A percentile compares a stretch with the other conserved stretches of the same genome.
These are phyloP conservation scores for Eremochloa ophiuroides DNA, from an alignment of 176 grass and related monocot genomes.

Conservation along the genomic window DNA sequence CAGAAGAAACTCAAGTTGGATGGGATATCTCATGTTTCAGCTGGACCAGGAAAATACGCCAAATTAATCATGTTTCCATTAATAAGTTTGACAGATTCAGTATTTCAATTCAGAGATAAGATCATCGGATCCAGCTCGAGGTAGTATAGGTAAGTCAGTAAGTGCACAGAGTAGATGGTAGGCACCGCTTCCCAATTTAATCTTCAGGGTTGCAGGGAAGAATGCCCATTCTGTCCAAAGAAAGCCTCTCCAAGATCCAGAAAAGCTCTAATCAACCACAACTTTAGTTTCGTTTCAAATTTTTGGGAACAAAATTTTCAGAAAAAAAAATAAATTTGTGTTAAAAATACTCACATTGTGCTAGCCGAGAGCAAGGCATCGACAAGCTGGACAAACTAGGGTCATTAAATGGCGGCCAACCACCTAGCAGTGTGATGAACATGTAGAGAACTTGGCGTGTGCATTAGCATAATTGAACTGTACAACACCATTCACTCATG, in stretches of 20 bases:
- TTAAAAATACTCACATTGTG: conserved; percentile 16
- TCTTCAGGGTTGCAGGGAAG: not conserved
- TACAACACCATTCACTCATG: not conserved
- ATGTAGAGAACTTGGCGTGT: not conserved
- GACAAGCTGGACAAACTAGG: conserved; percentile 29
- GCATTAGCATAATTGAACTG: conserved; percentile 2
- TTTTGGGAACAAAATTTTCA: not conserved
- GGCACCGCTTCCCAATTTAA: conserved; percentile 31
- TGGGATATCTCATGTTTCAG: not conserved
- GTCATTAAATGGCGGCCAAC: conserved; percentile 41
- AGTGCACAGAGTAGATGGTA: conserved; percentile 38
- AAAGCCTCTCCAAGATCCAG: not conserved
- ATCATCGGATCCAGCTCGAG: conserved; percentile 23
- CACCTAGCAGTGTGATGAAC: conserved; percentile 28
- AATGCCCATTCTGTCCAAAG: not conserved
- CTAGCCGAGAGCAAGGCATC: not conserved
- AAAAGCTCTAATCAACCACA: not conserved
- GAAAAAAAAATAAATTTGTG: not conserved
- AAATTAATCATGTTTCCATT: conserved; percentile 8
- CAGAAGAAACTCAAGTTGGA: not conserved
- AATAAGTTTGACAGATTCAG: not conserved
- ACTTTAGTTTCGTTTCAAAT: not conserved
- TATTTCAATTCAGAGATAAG: not conserved
- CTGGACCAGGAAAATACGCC: conserved; percentile 13
- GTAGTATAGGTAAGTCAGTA: not conserved